Evolutionary conservation across 345 rosid species (phyloP).

Genomic region (Carallia brachiata): DNA sequence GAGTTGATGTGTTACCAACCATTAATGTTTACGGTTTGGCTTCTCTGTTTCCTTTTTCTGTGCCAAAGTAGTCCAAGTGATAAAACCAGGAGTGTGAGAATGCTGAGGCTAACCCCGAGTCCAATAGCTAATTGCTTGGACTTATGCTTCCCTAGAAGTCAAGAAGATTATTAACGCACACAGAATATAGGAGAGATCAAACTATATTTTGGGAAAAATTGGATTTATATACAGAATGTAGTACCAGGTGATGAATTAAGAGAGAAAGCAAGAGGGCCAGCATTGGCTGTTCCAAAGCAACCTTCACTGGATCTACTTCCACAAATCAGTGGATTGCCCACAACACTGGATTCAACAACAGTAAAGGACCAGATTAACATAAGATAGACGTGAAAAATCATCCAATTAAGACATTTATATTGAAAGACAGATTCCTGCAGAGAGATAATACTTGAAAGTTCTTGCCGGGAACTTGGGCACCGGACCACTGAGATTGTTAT

Average conservation of each 20-base stretch:
- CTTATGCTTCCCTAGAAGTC: constrained; percentile 40
- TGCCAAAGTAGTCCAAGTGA: constrained; percentile 55
- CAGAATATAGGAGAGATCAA: background rate
- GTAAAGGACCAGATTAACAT: background rate
- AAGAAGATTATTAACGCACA: constrained; percentile 2
- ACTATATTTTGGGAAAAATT: background rate
- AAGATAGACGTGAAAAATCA: constrained; percentile 4
- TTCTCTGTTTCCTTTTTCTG: constrained; percentile 43
- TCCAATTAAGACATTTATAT: background rate
- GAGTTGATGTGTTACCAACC: constrained; percentile 39
- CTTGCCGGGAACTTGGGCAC: constrained; percentile 71
- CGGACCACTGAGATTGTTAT: constrained; percentile 84
- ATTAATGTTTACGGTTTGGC: constrained; percentile 37
- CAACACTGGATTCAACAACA: constrained; percentile 52
- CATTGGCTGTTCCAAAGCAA: constrained; percentile 58
- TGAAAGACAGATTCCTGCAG: background rate
- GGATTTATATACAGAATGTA: constrained; percentile 14
- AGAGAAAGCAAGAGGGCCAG: constrained; percentile 48
- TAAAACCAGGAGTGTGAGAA: constrained; percentile 44
- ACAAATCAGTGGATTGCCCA: constrained; percentile 79
- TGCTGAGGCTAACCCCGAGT: constrained; percentile 65
- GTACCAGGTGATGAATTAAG: constrained; percentile 55
- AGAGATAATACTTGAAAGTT: constrained; percentile 63
- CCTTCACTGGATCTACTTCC: constrained; percentile 47
- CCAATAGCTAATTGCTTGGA: constrained; percentile 66